Percentiles rank a stretch among this genome's conserved stretches.
Evolutionary conservation across 345 rosid species (phyloP).

Genomic region (Orychophragmus violaceus): DNA sequence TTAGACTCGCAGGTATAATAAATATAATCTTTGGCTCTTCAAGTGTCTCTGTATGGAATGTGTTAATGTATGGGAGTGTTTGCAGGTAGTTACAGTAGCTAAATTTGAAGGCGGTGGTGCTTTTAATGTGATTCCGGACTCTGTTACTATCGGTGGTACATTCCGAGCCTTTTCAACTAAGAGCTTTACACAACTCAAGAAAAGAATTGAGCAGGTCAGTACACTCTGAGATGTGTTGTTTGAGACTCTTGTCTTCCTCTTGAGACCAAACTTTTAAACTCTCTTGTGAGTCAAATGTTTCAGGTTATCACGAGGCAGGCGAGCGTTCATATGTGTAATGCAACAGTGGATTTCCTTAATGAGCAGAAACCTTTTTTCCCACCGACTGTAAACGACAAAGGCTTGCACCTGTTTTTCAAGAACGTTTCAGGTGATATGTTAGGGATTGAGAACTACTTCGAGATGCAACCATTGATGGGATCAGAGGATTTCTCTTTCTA

Average conservation of each 20-base stretch:
- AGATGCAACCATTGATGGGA: conserved; percentile 72
- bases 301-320: conserved; percentile 85
- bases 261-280: not conserved
- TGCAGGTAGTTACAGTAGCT: conserved; percentile 71
- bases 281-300: not conserved
- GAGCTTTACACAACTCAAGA: conserved; percentile 54
- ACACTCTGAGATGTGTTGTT: not conserved
- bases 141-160: conserved; percentile 82
- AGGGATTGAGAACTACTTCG: conserved; percentile 43
- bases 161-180: conserved; percentile 67
- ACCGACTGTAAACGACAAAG: conserved; percentile 56
- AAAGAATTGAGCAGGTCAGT: conserved; percentile 74
- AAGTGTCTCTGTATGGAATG: not conserved
- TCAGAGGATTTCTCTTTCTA: conserved; percentile 86
- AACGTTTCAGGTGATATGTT: conserved; percentile 57
- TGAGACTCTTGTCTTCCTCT: not conserved
- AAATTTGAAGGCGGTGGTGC: conserved; percentile 78
- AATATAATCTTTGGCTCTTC: not conserved
- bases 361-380: conserved; percentile 50
- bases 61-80: not conserved
- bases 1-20: conserved; percentile 67
- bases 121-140: conserved; percentile 81
- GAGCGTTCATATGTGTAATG: conserved; percentile 79
- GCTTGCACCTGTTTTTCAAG: conserved; percentile 49
- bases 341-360: conserved; percentile 46